Evolutionary conservation across 257 asterid genomes (phyloP).

Genomic region (Verbascum thapsus): DNA sequence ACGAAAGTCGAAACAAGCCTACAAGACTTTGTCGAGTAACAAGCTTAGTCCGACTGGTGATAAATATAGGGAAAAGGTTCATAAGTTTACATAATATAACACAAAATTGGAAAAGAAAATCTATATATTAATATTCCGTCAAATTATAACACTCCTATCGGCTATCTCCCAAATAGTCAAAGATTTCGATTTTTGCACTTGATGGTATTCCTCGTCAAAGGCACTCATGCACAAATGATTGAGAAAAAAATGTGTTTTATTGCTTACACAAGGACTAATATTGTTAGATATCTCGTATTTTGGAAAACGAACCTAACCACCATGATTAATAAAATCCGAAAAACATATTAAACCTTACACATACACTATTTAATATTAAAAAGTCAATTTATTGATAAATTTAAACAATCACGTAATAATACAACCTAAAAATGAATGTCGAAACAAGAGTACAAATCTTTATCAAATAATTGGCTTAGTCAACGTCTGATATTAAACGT

Average conservation of each 20-base stretch:
- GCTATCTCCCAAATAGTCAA: constrained; percentile 25
- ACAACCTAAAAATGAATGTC: no score
- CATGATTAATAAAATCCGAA: background rate
- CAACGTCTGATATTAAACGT: no score
- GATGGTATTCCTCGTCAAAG: constrained; percentile 27
- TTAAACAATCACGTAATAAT: no score
- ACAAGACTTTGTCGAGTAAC: no score
- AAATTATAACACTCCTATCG: background rate
- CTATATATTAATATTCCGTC: background rate
- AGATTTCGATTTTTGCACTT: constrained; percentile 23
- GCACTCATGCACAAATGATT: background rate
- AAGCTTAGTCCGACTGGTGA: no score
- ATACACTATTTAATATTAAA: no score
- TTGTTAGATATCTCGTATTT: constrained; percentile 4
- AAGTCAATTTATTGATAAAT: no score
- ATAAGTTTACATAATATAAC: background rate
- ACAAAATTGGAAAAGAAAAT: background rate
- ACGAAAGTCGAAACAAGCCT: no score
- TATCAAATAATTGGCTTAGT: no score
- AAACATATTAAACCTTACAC: no score
- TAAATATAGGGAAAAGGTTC: background rate
- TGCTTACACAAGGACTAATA: constrained; percentile 23
- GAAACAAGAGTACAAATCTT: no score
- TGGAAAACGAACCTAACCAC: constrained; percentile 32
- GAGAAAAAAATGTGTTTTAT: background rate